phyloP scores from a whole-genome alignment of 495 filamentous ascomycete genomes.

The Penicillium egyptiacum region DNA sequence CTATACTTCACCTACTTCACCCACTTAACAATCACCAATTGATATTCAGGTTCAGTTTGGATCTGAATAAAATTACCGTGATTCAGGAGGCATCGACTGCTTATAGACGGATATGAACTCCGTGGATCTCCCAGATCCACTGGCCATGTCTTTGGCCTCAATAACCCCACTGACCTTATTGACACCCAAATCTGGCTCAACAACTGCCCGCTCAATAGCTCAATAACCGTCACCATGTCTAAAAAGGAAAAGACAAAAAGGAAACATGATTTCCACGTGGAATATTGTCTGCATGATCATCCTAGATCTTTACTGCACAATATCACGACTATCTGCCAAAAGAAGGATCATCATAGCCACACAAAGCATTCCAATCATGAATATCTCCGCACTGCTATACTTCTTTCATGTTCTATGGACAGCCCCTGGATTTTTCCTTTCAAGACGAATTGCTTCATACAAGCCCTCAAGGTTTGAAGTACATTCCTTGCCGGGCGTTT shows the following conservation, averaged over 20 bases:
- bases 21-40: not conserved
- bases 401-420: conserved; percentile 26
- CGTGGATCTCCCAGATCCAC: not conserved
- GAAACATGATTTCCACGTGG: conserved; percentile 8
- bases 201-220: conserved; percentile 9
- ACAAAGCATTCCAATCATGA: conserved; percentile 16
- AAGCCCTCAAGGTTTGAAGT: conserved; percentile 30
- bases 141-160: not conserved
- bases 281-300: not conserved
- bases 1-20: not conserved
- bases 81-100: not conserved
- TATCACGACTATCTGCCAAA: not conserved
- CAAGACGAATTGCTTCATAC: conserved; percentile 1
- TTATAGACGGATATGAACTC: not conserved
- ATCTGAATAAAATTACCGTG: not conserved
- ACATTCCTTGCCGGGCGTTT: conserved; percentile 29
- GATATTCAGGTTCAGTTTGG: not conserved
- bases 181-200: conserved; percentile 23
- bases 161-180: conserved; percentile 18
- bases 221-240: conserved; percentile 2
- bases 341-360: not conserved
- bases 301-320: not conserved
- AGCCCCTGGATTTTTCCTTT: conserved; percentile 11
- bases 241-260: conserved; percentile 2
- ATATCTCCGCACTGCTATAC: conserved; percentile 21